Conservation (phyloP, 2,329 filamentous ascomycete species). For the Xylariaceae sp. region DNA sequence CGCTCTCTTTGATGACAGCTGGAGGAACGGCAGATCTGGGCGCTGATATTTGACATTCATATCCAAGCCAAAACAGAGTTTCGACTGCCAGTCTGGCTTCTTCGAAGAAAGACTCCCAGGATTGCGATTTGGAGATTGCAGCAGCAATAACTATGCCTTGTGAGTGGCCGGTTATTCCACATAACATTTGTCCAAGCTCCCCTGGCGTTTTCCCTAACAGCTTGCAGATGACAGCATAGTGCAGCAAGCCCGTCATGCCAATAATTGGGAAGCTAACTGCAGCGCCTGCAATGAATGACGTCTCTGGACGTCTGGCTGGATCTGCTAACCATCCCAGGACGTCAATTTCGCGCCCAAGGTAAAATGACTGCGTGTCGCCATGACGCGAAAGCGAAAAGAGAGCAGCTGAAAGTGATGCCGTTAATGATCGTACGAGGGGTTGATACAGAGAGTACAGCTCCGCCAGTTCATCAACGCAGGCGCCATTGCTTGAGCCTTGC, state of each 20-base stretch:
- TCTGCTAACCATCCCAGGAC: slow-evolving; percentile 11
- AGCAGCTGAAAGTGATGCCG: slow-evolving; percentile 3
- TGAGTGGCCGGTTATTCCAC: slow-evolving; percentile 88
- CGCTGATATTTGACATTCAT: slow-evolving; percentile 94
- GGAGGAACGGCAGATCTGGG: slow-evolving; percentile 91
- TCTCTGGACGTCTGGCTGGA: slow-evolving; percentile 8
- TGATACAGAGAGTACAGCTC: slow-evolving; percentile 15
- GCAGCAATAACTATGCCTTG: slow-evolving; percentile 94
- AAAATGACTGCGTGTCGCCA: slow-evolving; percentile 11
- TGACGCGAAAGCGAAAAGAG: slow-evolving; percentile 11
- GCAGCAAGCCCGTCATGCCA: slow-evolving; percentile 7
- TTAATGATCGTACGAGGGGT: slow-evolving; percentile 8
- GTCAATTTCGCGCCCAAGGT: slow-evolving; percentile 14
- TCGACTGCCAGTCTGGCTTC: slow-evolving; percentile 78
- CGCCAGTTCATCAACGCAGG: slow-evolving; percentile 14
- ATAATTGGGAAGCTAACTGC: slow-evolving; percentile 16
- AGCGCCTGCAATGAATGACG: slow-evolving; percentile 8
- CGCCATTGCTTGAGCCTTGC: slow-evolving; percentile 10
- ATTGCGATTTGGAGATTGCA: slow-evolving; percentile 82
- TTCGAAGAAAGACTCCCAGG: slow-evolving; percentile 88
- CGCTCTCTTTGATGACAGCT: slow-evolving; percentile 83
- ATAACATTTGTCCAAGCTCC: slow-evolving; percentile 9
- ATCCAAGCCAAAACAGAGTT: slow-evolving; percentile 97
- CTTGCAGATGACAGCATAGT: slow-evolving; percentile 15
- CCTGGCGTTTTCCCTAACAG: slow-evolving; percentile 14